A percentile compares a stretch with the other conserved stretches of the same genome.
Evolutionary conservation across 2,329 filamentous ascomycete genomes (phyloP).

Genomic region (Hymenoscyphus salicellus): DNA sequence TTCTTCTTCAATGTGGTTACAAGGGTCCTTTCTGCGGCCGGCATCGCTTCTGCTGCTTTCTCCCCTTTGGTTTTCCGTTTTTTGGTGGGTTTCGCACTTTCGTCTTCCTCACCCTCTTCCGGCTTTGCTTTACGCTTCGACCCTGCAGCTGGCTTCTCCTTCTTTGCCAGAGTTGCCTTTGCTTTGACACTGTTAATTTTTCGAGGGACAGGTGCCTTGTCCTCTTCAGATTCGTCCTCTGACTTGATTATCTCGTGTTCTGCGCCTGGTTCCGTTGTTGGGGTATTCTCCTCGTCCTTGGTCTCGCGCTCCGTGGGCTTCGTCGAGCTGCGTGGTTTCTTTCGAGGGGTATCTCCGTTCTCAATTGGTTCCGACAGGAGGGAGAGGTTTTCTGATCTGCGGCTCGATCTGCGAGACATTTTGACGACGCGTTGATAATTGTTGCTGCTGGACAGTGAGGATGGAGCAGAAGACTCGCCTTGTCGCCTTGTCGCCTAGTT

Average conservation of each 20-base stretch:
- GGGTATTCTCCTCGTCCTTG: neutral
- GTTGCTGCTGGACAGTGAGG: neutral
- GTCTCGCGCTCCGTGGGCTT: neutral
- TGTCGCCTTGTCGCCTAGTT: too few relatives aligned
- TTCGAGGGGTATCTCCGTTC: constrained; percentile 3
- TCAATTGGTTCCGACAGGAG: constrained; percentile 10
- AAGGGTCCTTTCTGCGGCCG: constrained; percentile 66
- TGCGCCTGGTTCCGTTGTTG: neutral
- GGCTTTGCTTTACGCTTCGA: constrained; percentile 32
- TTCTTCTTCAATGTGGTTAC: constrained; percentile 59
- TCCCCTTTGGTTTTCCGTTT: constrained; percentile 57
- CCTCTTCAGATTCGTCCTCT: neutral
- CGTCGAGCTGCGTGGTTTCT: constrained; percentile 17
- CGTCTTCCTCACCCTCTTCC: constrained; percentile 27
- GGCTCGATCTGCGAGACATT: constrained; percentile 31
- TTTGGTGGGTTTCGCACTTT: constrained; percentile 29
- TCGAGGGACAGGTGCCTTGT: neutral
- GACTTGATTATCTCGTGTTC: neutral
- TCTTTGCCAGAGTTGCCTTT: constrained; percentile 23
- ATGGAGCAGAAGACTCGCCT: too few relatives aligned
- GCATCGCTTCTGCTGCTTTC: constrained; percentile 54
- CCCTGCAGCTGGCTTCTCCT: constrained; percentile 21
- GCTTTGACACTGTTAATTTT: constrained; percentile 24
- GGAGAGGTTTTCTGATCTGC: constrained; percentile 16
- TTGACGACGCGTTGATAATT: neutral